Evolutionary conservation across 352 stramenopile species (phyloP).

Genomic region (Pythium guiyangense): DNA sequence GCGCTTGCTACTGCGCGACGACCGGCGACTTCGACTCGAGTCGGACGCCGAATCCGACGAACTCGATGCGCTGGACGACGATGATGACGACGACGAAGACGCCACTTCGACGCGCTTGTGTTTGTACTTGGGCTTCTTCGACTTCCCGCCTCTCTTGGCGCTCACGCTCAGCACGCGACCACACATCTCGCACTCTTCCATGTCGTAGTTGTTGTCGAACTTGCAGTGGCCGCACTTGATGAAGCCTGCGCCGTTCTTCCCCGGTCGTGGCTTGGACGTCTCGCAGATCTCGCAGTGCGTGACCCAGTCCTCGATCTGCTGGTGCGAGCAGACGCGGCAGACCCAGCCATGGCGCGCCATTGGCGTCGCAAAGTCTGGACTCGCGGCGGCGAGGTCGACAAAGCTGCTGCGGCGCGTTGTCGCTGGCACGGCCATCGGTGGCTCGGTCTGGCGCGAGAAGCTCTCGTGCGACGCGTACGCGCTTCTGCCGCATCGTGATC

Average conservation of each 20-base stretch:
- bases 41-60: slow-evolving; percentile 28
- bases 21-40: slow-evolving; percentile 20
- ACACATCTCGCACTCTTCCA: slow-evolving; percentile 68
- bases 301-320: slow-evolving; percentile 65
- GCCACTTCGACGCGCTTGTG: background rate
- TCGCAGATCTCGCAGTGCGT: slow-evolving; percentile 72
- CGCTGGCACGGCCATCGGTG: slow-evolving; percentile 30
- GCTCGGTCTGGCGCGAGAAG: slow-evolving; percentile 16
- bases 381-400: slow-evolving; percentile 25
- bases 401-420: slow-evolving; percentile 20
- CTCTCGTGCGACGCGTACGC: slow-evolving; percentile 10
- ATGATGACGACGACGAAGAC: background rate
- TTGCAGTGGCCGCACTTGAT: slow-evolving; percentile 62
- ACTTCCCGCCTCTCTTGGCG: slow-evolving; percentile 27
- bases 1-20: slow-evolving; percentile 23
- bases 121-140: slow-evolving; percentile 32
- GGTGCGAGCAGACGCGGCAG: slow-evolving; percentile 61
- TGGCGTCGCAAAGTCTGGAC: slow-evolving; percentile 22
- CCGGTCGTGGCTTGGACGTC: slow-evolving; percentile 49
- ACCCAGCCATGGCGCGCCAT: slow-evolving; percentile 49
- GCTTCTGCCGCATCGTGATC: background rate
- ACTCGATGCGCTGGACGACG: background rate
- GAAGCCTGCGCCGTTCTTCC: slow-evolving; percentile 40
- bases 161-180: slow-evolving; percentile 28
- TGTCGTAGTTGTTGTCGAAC: slow-evolving; percentile 76